Conservation (phyloP, 495 filamentous ascomycete genomes). For the Corynascus novoguineensis region DNA sequence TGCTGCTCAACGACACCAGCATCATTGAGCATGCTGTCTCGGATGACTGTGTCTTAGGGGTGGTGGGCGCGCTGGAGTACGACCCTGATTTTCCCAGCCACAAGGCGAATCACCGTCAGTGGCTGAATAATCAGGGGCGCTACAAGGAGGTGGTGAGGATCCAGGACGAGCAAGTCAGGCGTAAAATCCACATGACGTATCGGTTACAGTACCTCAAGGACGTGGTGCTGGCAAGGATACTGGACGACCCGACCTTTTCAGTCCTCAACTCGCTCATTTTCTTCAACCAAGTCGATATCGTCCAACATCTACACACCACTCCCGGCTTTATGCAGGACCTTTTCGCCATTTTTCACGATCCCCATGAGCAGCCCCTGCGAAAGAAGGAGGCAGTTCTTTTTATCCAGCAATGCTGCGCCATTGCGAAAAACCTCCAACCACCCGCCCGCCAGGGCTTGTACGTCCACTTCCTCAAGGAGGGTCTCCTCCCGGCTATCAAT, state of each 20-base stretch:
- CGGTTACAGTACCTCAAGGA: constrained; percentile 97
- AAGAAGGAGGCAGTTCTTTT: constrained; percentile 94
- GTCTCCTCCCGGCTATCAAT: constrained; percentile 83
- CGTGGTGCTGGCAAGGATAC: constrained; percentile 89
- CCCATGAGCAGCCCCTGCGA: constrained; percentile 57
- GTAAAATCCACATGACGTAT: constrained; percentile 94
- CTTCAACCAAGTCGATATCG: constrained; percentile 97
- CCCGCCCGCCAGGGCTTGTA: constrained; percentile 75
- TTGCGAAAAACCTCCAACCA: constrained; percentile 89
- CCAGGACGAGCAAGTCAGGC: constrained; percentile 68
- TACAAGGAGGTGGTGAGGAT: constrained; percentile 97
- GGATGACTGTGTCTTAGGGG: constrained; percentile 81
- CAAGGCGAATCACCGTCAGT: constrained; percentile 95
- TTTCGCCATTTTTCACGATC: constrained; percentile 77
- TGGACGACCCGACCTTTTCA: constrained; percentile 96
- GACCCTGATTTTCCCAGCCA: constrained; percentile 98
- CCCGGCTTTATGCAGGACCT: constrained; percentile 72
- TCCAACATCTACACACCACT: constrained; percentile 83
- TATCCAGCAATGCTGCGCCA: constrained; percentile 91
- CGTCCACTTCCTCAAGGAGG: constrained; percentile 80
- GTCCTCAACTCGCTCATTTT: constrained; percentile 98
- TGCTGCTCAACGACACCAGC: constrained; percentile 85
- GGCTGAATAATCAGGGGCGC: constrained; percentile 77
- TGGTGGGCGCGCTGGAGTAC: constrained; percentile 95
- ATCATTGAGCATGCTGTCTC: constrained; percentile 93